Evolutionary conservation across 2,329 filamentous ascomycete species (phyloP).

Genomic region (Botrytis paeoniae): DNA sequence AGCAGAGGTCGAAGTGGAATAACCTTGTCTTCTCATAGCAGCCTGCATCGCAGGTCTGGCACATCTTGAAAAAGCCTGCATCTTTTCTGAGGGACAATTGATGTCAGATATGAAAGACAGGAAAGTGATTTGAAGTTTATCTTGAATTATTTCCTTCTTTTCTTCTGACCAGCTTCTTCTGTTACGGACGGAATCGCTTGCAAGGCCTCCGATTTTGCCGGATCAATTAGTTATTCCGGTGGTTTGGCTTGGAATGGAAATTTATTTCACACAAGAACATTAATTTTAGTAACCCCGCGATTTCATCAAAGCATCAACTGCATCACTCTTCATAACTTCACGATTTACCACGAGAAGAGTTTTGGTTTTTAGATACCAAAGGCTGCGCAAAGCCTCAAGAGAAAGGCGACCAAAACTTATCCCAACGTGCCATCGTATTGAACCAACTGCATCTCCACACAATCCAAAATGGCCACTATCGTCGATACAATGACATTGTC

Average conservation of each 20-base stretch:
- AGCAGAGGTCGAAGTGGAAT: slow-evolving; percentile 67
- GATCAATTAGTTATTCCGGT: slow-evolving; percentile 3
- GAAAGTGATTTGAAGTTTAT: slow-evolving; percentile 23
- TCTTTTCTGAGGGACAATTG: slow-evolving; percentile 47
- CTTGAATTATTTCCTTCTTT: slow-evolving; percentile 18
- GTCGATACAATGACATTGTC: slow-evolving; percentile 56
- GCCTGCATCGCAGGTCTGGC: slow-evolving; percentile 64
- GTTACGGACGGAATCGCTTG: slow-evolving; percentile 20
- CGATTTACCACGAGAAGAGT: not conserved
- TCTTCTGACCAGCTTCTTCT: slow-evolving; percentile 14
- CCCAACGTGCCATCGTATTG: not conserved
- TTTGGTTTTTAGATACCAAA: not conserved
- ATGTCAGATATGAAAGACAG: slow-evolving; percentile 28
- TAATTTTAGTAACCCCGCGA: slow-evolving; percentile 11
- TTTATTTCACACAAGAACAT: slow-evolving; percentile 13
- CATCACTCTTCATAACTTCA: not conserved
- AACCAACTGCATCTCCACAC: not conserved
- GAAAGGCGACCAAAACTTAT: not conserved
- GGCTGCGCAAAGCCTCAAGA: too few species aligned
- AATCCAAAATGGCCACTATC: slow-evolving; percentile 55
- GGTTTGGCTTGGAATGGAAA: not conserved
- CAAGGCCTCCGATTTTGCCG: slow-evolving; percentile 12
- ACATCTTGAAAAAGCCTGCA: slow-evolving; percentile 83
- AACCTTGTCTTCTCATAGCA: slow-evolving; percentile 68
- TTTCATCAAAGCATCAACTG: not conserved